A percentile compares a stretch with the other conserved stretches of the same genome.
phyloP scores from a whole-genome alignment of 441 rosid species.

The Manihot esculenta region DNA sequence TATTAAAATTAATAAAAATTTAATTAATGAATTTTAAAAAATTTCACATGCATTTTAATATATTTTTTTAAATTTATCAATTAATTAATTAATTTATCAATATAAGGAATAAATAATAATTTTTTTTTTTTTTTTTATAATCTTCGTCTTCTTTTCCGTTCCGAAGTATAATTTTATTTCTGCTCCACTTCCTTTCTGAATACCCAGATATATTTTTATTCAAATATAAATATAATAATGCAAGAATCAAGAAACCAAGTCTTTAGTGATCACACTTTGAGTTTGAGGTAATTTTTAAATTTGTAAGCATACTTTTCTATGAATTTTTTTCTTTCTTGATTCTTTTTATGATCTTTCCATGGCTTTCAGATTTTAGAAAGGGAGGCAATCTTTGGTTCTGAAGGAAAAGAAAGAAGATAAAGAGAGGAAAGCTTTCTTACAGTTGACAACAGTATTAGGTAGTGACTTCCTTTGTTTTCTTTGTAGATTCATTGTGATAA shows the following conservation, averaged over 20 bases:
- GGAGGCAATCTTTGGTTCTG: not conserved
- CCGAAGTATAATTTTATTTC: no score
- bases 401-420: conserved; percentile 6
- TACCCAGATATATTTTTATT: conserved; percentile 8
- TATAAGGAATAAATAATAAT: no score
- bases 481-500: conserved; percentile 27
- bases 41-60: no score
- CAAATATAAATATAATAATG: not conserved
- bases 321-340: conserved; percentile 3
- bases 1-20: no score
- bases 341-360: conserved; percentile 2
- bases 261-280: conserved; percentile 16
- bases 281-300: conserved; percentile 23
- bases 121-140: not conserved
- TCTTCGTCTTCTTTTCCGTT: not conserved
- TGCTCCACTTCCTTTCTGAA: conserved; percentile 18
- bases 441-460: conserved; percentile 30
- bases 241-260: conserved; percentile 11
- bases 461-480: conserved; percentile 15
- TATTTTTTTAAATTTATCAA: no score
- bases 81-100: no score
- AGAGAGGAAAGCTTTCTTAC: conserved; percentile 11
- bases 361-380: not conserved
- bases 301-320: conserved; percentile 26
- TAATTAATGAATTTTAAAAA: no score